These are phyloP conservation scores for Phytophthora chlamydospora DNA, from an alignment of 352 stramenopile genomes.

Conservation along the genomic window DNA sequence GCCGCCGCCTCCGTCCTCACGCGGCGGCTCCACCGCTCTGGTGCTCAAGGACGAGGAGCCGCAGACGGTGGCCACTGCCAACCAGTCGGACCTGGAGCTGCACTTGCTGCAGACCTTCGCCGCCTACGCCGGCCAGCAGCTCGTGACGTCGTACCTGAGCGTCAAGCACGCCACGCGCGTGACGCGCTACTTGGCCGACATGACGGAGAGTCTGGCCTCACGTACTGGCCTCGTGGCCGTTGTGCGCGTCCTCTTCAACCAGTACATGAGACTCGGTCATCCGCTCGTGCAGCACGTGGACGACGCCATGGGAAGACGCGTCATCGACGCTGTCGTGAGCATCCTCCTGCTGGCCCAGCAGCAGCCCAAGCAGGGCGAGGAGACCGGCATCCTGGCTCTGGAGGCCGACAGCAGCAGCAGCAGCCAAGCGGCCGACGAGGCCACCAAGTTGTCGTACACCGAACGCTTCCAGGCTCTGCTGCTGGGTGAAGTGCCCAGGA, in stretches of 20 bases:
- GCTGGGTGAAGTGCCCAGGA: conserved; percentile 47
- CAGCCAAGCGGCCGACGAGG: background rate
- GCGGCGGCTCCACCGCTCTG: conserved; percentile 24
- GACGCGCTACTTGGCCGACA: conserved; percentile 48
- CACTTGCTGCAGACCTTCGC: conserved; percentile 63
- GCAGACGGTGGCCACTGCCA: conserved; percentile 15
- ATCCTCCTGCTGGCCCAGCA: conserved; percentile 60
- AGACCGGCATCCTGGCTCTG: conserved; percentile 25
- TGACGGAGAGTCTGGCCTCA: conserved; percentile 56
- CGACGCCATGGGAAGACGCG: conserved; percentile 61
- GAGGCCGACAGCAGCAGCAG: conserved; percentile 29
- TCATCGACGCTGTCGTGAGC: conserved; percentile 61
- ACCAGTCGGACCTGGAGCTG: conserved; percentile 63
- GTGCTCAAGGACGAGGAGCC: conserved; percentile 12
- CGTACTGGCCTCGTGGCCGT: conserved; percentile 46
- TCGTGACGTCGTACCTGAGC: conserved; percentile 49
- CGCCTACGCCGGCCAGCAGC: conserved; percentile 39
- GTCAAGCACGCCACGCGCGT: conserved; percentile 61
- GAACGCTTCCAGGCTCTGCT: conserved; percentile 67
- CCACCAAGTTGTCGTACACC: conserved; percentile 48
- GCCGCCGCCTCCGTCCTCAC: conserved; percentile 24
- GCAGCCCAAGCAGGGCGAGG: conserved; percentile 21
- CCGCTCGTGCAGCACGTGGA: conserved; percentile 62
- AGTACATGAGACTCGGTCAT: conserved; percentile 64
- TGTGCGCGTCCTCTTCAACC: conserved; percentile 52